Evolutionary conservation across 164 flowering plant species (phyloP), one percentile per base, ranked within the genome.

Genomic region (Vitis rupestris): DNA sequence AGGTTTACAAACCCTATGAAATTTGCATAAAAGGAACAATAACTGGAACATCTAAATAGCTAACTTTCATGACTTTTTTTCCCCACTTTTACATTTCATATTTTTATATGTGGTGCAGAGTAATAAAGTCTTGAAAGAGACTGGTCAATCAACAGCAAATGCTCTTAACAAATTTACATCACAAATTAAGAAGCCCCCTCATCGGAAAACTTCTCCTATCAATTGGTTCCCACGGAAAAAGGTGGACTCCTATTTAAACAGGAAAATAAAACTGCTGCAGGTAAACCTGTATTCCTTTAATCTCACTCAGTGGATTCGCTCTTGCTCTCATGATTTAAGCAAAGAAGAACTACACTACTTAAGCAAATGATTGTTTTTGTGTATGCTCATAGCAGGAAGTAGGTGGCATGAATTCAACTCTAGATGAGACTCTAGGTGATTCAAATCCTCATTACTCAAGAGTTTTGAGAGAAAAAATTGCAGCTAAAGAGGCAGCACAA

Each of bases 171-270:
- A 81, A 75, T 76, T 81, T 49, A 81, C 86, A 67, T 82, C 89
- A 17, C 97, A 87, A 66, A 88, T 88, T 50, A 90, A 81, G 76
- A 95, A 95, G 85, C 87, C 90, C 1, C 74, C 86, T 68, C 88
- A 77, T 59, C 82, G 93, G 14, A 93, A 80, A 69, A 83, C 61
- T 64, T 90, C 99, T 66, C 98, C 99, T 11, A 50, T 91, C 47
- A 86, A 87, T 60, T 93, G 98, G 99, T 93, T 90, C 68, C 99
- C 98, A 5, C 83, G 97, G 9, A 87, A 85, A 71, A 93, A 93
- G 80, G 86, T 79, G 50, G 96, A 91, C 55, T 89, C 99, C 27
- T 93, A 84, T 82, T 81, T 93, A 69, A 82, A 86, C 75, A 88
- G 96, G 75, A 95, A 93, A 79, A 86, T 95, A 61, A 85, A 82